Base-by-base conservation (phyloP, 441 rosid genomes). In the Gossypium trilobum region DNA sequence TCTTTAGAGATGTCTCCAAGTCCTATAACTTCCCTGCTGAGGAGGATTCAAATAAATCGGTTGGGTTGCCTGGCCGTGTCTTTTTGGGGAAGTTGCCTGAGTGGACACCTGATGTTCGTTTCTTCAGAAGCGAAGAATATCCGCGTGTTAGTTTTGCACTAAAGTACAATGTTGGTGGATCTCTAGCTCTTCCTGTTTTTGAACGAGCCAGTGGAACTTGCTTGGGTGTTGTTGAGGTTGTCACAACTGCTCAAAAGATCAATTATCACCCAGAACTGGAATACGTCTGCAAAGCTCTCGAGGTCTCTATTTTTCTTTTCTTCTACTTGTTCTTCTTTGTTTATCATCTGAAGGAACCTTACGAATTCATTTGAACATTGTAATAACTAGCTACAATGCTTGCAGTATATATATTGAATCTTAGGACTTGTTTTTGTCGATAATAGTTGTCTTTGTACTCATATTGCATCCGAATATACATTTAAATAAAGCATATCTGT, bases 181-280 rank as follows among this genome's bases (percentile, higher is more conserved):
- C 94, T 63, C 82, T 87, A 70, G 89, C 86, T 16, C 85, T 87
- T 75, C 91, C 90, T 62, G 89, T 87, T 20, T 90, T 87, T 44
- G 91, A 83, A 82, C 77, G 82, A 75, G 82, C 85, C 39, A 89
- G 89, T 56, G 83, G 92, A 29, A 84, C 59, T 76, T 94, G 97
- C 85, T 82, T 92, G 80, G 97, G 99, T 57, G 94, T 94, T 75
- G 91, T 94, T 80, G 99, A 94, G 91, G 79, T 94, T 60, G 85
- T 88, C 66, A 86, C 91, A 16, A 94, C 97, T 67, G 79, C 83
- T 61, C 89, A 79, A 78, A 85, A 85, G 82, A 85, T 82, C 72
- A 85, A 82, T 74, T 92, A 89, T 73, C 80, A 83, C 2, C 86
- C 86, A 5, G 97, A 92, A 65, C 87, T 94, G 56, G 91, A 90